Evolutionary conservation across 169 alveolate genomes (phyloP).

Genomic region (Eimeria praecox): DNA sequence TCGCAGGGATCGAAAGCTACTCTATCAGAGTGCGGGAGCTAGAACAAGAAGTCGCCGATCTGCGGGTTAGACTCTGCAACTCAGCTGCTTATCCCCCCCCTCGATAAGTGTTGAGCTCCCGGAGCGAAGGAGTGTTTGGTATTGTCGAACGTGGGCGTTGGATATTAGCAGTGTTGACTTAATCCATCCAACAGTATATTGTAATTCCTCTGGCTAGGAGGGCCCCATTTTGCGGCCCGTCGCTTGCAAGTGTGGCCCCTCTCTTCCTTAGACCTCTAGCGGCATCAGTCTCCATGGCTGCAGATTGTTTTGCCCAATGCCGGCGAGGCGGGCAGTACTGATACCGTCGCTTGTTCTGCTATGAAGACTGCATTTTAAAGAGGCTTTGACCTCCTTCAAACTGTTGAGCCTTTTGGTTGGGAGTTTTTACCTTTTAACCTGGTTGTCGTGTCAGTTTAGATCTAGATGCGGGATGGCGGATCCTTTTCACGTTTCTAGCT

Average conservation of each 20-base stretch:
- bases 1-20: constrained; percentile 77
- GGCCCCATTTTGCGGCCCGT: neutral
- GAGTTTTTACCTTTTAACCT: neutral
- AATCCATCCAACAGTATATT: neutral
- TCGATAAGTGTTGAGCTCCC: neutral
- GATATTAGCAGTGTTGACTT: neutral
- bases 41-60: constrained; percentile 79
- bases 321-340: neutral
- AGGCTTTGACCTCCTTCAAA: neutral
- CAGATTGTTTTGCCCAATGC: neutral
- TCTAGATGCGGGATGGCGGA: neutral
- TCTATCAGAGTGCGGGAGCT: constrained; percentile 66
- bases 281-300: neutral
- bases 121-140: neutral
- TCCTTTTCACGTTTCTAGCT: neutral
- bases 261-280: neutral
- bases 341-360: neutral
- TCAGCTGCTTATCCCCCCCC: neutral
- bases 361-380: neutral
- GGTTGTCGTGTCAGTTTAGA: neutral
- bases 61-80: constrained; percentile 80
- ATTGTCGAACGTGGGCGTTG: neutral
- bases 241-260: neutral
- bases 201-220: neutral
- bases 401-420: neutral